Base-by-base conservation (phyloP, 1,284 basidiomycete species). In the Moesziomyces sp. region DNA sequence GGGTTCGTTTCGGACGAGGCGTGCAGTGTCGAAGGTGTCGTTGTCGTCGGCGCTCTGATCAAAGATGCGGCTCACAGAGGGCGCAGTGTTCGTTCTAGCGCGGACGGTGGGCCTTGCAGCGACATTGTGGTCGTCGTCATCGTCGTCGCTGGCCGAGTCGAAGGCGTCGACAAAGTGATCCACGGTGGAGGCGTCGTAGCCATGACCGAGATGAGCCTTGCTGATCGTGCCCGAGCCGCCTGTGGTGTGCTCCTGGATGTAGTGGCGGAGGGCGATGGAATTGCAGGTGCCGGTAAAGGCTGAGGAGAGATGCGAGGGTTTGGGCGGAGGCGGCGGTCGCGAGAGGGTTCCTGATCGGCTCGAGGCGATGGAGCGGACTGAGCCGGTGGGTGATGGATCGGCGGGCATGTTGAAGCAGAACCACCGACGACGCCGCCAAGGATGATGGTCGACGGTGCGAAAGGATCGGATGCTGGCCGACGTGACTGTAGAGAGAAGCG, bases 231-330 rank as follows among this genome's bases (percentile, higher is more conserved):
- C 65, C 16, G 55, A 74, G 11, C 64, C 69, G 34, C 67, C 65
- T 8, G 75, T 78, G 19, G 54, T 66, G 24, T 79, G 77, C 2
- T 63, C 62, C 8, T 72, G 71, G 18, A 79, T 77, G 26, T 77
- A 79, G 38, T 69, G 58, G 9, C 63, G 65, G 3, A 79, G 59
- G n/a, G 77, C 68, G n/a, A 69, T 75, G 19, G 76, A 79, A 43
- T 74, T 71, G 62, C 76, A 74, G 11, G 77, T 79, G 40, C 77
- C 77, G 9, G 77, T 79, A 45, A 73, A 62, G 5, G 77, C 67
- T 7, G 66, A 70, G 0, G 76, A 76, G 40, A 79, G 71, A 57
- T 79, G 75, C 18, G 60, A 69, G 24, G 77, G 77, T 44, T 79
- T 79, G 30, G 69, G 68, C 18, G 77, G 77, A 14, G 68, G 73